Conservation (phyloP, 2,329 filamentous ascomycete species). For the Verticillium isaacii region DNA sequence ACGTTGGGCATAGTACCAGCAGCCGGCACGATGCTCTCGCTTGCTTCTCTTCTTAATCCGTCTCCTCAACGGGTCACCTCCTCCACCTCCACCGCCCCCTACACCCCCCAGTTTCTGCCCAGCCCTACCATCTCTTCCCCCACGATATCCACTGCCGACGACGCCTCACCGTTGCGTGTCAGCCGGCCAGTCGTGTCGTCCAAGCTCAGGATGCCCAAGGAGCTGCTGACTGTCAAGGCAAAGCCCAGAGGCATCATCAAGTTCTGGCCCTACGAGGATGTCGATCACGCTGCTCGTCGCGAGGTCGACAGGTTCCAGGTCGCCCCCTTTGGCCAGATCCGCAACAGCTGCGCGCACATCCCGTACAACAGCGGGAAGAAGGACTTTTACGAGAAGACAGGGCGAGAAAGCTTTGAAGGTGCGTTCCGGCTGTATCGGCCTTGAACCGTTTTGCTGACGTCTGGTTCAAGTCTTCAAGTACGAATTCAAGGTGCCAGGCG, state of each 20-base stretch:
- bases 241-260: slow-evolving; percentile 63
- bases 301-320: slow-evolving; percentile 63
- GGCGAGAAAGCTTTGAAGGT: slow-evolving; percentile 87
- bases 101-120: slow-evolving; percentile 33
- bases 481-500: slow-evolving; percentile 66
- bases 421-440: slow-evolving; percentile 14
- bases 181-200: slow-evolving; percentile 29
- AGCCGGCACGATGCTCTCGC: slow-evolving; percentile 53
- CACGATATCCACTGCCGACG: slow-evolving; percentile 26
- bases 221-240: slow-evolving; percentile 58
- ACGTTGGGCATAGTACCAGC: slow-evolving; percentile 14
- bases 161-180: slow-evolving; percentile 17
- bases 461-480: slow-evolving; percentile 69
- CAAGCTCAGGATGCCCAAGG: slow-evolving; percentile 60
- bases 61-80: slow-evolving; percentile 34
- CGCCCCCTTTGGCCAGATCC: slow-evolving; percentile 59
- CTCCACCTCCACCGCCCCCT: slow-evolving; percentile 11
- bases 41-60: slow-evolving; percentile 64
- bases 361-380: slow-evolving; percentile 96
- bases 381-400: slow-evolving; percentile 79
- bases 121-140: slow-evolving; percentile 33
- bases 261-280: slow-evolving; percentile 68
- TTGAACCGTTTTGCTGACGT: not conserved
- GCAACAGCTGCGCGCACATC: slow-evolving; percentile 66
- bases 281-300: slow-evolving; percentile 50